Conservation (phyloP, 2,329 filamentous ascomycete genomes). For the Drechslerella dactyloides region DNA sequence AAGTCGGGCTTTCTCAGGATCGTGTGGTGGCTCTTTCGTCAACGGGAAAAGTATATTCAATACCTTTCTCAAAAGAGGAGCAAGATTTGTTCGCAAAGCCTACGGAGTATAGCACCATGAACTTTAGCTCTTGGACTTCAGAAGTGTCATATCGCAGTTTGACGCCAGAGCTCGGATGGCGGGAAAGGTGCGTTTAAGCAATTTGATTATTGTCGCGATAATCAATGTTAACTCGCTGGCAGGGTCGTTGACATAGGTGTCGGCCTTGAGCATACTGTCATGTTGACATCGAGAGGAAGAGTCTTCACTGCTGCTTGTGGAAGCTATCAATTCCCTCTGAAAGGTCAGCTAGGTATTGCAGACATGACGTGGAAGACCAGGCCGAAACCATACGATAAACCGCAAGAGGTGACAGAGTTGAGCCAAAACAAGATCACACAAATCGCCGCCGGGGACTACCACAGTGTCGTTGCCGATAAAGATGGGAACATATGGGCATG, state of each 20-base stretch:
- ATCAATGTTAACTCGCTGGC: background rate
- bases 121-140: conserved; percentile 69
- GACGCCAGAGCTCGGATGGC: conserved; percentile 70
- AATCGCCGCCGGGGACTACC: conserved; percentile 83
- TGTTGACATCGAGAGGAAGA: conserved; percentile 83
- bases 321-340: conserved; percentile 75
- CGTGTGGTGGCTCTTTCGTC: conserved; percentile 79
- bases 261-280: conserved; percentile 82
- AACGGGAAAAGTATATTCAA: conserved; percentile 79
- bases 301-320: conserved; percentile 88
- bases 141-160: conserved; percentile 75
- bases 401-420: conserved; percentile 77
- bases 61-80: conserved; percentile 77
- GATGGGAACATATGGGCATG: conserved; percentile 82
- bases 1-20: conserved; percentile 78
- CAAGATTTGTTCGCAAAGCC: conserved; percentile 70
- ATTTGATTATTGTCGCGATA: background rate
- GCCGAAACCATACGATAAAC: conserved; percentile 76
- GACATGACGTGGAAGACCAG: conserved; percentile 80
- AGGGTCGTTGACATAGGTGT: conserved; percentile 75
- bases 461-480: conserved; percentile 79
- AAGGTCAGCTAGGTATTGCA: conserved; percentile 85
- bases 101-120: conserved; percentile 72
- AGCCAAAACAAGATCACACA: conserved; percentile 71
- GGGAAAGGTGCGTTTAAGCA: conserved; percentile 50